A percentile compares a stretch with the other conserved stretches of the same genome.
Evolutionary conservation across 371 early-diverging fungal species (phyloP).

Genomic region (Mortierella sp.): DNA sequence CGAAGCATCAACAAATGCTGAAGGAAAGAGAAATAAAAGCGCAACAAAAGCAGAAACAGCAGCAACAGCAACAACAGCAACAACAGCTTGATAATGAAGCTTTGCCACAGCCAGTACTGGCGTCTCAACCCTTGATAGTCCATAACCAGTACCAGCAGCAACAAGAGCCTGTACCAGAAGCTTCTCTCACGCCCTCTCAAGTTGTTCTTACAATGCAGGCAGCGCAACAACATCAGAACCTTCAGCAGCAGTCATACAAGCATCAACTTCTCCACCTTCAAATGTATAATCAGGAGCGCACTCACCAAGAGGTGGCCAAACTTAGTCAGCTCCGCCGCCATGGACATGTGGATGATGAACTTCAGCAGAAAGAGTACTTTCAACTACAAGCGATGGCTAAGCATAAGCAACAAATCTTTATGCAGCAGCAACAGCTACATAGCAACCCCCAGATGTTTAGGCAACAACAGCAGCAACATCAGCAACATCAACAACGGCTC

Average conservation of each 20-base stretch:
- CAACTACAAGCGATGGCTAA: conserved; percentile 43
- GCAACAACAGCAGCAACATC: background rate
- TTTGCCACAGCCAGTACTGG: conserved; percentile 25
- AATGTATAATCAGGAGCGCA: conserved; percentile 49
- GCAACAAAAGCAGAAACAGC: conserved; percentile 8
- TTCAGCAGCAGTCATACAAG: conserved; percentile 29
- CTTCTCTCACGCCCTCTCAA: conserved; percentile 21
- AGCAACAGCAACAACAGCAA: conserved; percentile 14
- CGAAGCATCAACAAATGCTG: conserved; percentile 38
- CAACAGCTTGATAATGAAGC: conserved; percentile 12
- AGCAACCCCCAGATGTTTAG: conserved; percentile 15
- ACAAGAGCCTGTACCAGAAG: background rate
- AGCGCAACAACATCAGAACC: conserved; percentile 19
- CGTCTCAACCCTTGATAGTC: conserved; percentile 11
- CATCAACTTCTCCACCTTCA: conserved; percentile 48
- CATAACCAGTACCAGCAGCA: background rate
- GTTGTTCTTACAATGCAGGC: conserved; percentile 30
- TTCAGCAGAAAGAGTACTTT: conserved; percentile 40
- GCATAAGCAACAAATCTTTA: conserved; percentile 42
- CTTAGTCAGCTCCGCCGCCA: conserved; percentile 33
- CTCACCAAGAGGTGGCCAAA: conserved; percentile 36
- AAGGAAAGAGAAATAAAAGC: conserved; percentile 13
- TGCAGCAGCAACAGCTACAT: conserved; percentile 34
- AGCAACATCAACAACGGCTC: background rate
- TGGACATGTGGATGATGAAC: conserved; percentile 27